A percentile compares a stretch with the other conserved stretches of the same genome.
These are phyloP conservation scores for Scutellaria minor DNA, from an alignment of 257 asterid genomes.

Conservation along the genomic window DNA sequence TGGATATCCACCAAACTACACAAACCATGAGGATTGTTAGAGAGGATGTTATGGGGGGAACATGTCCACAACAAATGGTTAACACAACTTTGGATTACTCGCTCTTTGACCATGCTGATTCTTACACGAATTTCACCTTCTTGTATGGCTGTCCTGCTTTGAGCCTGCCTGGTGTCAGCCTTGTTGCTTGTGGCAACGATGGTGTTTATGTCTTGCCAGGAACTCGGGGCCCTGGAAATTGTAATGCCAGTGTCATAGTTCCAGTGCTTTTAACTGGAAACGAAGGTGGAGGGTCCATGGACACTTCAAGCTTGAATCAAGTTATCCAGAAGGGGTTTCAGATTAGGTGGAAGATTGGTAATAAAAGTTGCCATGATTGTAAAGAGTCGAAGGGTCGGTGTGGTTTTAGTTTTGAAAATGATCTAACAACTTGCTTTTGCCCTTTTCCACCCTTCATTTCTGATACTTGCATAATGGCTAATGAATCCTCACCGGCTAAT, in stretches of 20 bases:
- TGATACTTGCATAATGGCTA: conserved; percentile 43
- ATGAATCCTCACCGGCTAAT: conserved; percentile 31
- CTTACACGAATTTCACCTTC: conserved; percentile 58
- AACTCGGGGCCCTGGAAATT: conserved; percentile 47
- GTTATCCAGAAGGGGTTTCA: conserved; percentile 56
- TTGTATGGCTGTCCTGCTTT: conserved; percentile 56
- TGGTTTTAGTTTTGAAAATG: conserved; percentile 44
- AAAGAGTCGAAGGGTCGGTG: conserved; percentile 56
- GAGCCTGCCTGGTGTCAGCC: conserved; percentile 28
- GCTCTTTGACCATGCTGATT: conserved; percentile 46
- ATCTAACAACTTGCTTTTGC: conserved; percentile 59
- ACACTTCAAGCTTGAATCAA: conserved; percentile 39
- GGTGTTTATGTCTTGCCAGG: conserved; percentile 50
- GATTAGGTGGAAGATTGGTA: conserved; percentile 56
- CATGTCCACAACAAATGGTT: conserved; percentile 56
- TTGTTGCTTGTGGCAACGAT: conserved; percentile 36
- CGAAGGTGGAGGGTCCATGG: conserved; percentile 24
- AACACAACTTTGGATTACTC: conserved; percentile 64
- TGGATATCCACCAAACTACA: conserved; percentile 40
- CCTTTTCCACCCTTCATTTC: conserved; percentile 48
- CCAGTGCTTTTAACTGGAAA: conserved; percentile 44
- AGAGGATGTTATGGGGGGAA: conserved; percentile 51
- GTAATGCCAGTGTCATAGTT: conserved; percentile 53
- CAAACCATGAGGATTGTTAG: conserved; percentile 60
- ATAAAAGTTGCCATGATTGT: conserved; percentile 54